Base-by-base conservation (phyloP, 768 basidiomycete species). In the Tylopilus intermedius region DNA sequence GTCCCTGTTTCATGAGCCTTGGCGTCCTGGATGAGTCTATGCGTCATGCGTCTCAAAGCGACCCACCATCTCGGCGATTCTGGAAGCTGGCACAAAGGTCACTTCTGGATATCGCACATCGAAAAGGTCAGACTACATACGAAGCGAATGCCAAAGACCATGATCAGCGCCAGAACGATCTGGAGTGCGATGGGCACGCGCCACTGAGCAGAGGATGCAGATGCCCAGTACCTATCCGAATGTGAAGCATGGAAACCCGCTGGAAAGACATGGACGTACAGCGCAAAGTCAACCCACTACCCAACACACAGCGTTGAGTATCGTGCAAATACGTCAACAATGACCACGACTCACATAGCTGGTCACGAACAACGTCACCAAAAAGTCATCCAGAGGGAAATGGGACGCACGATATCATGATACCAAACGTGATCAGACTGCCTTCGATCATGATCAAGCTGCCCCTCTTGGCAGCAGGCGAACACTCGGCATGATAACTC, bases 371-470 rank as follows among this genome's bases (percentile, higher is more conserved):
- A 5, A 9, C 14, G 2, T 62, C 49, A 59, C 30, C 7, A 7
- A 30, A 33, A 35, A 3, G 11, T n/a, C 37, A 42, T 18, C 21
- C 22, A 45, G 11, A 50, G 32, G 14, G 45, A 7, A 47, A 47
- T 4, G 2, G 14, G 0, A 76, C 80, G 71, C 66, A 84, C 72
- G 80, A 78, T 48, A 83, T 66, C 76, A 79, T 81, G 61, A 84
- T 76, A 43, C 83, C 83, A 61, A 80, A 80, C 0, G 80, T 80
- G 57, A 84, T 83, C 15, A 82, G 67, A 62, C 76, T 79, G 4
- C 83, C 83, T 64, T 84, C 81, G 48, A 85, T 75, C 76, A 83
- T 81, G 49, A 86, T 82, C 51, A 84, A 69, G 50, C 79, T 77
- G 21, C 84, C 84, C 45, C 84, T 71, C 50, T 73, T 73, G 29